phyloP scores from a whole-genome alignment of 345 rosid species.

The Psidium friedrichsthalianum region DNA sequence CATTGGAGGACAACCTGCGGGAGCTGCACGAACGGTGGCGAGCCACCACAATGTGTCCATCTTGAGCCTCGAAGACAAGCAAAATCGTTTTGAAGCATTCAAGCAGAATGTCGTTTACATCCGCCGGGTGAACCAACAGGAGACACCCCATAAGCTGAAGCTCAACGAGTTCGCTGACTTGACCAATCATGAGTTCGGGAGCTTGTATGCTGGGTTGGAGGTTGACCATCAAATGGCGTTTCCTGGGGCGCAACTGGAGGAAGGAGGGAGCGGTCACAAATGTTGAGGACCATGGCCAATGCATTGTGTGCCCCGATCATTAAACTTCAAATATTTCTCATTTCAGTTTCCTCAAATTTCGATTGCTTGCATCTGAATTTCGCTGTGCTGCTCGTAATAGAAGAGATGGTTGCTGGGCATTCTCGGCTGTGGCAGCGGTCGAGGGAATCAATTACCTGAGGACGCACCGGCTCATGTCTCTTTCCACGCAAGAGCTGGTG shows the following conservation, averaged over 20 bases:
- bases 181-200: constrained; percentile 66
- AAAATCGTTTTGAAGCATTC: constrained; percentile 62
- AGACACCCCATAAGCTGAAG: constrained; percentile 62
- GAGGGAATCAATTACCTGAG: constrained; percentile 26
- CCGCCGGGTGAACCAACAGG: constrained; percentile 51
- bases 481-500: constrained; percentile 33
- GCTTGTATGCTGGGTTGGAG: constrained; percentile 46
- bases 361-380: too few relatives aligned
- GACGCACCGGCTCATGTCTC: constrained; percentile 17
- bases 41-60: constrained; percentile 57
- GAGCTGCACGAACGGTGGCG: constrained; percentile 23
- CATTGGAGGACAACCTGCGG: too few relatives aligned
- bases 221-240: constrained; percentile 55
- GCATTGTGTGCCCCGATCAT: constrained; percentile 28
- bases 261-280: constrained; percentile 56
- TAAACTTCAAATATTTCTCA: too few relatives aligned
- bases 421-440: constrained; percentile 27
- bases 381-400: too few relatives aligned
- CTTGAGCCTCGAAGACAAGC: constrained; percentile 48
- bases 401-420: constrained; percentile 40
- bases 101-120: constrained; percentile 56
- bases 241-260: constrained; percentile 46
- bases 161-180: constrained; percentile 72
- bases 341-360: too few relatives aligned
- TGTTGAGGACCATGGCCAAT: constrained; percentile 76